Conservation (phyloP, 129 eudicot species). For the Flaveria robusta region DNA sequence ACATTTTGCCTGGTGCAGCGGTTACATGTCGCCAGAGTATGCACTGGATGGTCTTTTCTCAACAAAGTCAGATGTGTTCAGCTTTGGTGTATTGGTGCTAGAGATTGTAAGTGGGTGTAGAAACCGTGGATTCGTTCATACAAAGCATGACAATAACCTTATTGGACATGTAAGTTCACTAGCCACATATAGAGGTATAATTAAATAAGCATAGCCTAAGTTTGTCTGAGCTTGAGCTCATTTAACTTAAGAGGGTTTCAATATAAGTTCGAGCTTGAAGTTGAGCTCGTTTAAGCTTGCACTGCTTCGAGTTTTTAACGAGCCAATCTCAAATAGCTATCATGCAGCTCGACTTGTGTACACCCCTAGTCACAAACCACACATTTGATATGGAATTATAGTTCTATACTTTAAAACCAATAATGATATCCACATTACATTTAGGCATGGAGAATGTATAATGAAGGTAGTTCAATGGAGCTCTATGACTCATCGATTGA, state of each 20-base stretch:
- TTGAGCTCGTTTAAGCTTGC: too few species aligned
- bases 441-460: slow-evolving; percentile 11
- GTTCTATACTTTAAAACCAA: background rate
- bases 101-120: slow-evolving; percentile 8
- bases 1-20: background rate
- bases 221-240: too few species aligned
- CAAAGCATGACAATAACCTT: slow-evolving; percentile 5
- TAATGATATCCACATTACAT: background rate
- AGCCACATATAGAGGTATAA: background rate
- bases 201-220: too few species aligned
- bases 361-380: background rate
- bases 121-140: slow-evolving; percentile 1
- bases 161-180: slow-evolving; percentile 10
- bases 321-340: too few species aligned
- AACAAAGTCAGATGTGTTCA: slow-evolving; percentile 8
- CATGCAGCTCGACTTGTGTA: too few species aligned
- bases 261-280: too few species aligned
- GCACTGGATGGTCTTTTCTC: slow-evolving; percentile 3
- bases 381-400: background rate
- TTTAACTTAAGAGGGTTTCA: too few species aligned
- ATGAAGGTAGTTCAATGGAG: slow-evolving; percentile 9
- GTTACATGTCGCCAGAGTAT: slow-evolving; percentile 10
- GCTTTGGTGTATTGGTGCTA: slow-evolving; percentile 9
- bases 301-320: too few species aligned
- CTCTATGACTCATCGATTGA: background rate